Evolutionary conservation across 305 asterid species (phyloP).

Genomic region (Fraxinus latifolia): DNA sequence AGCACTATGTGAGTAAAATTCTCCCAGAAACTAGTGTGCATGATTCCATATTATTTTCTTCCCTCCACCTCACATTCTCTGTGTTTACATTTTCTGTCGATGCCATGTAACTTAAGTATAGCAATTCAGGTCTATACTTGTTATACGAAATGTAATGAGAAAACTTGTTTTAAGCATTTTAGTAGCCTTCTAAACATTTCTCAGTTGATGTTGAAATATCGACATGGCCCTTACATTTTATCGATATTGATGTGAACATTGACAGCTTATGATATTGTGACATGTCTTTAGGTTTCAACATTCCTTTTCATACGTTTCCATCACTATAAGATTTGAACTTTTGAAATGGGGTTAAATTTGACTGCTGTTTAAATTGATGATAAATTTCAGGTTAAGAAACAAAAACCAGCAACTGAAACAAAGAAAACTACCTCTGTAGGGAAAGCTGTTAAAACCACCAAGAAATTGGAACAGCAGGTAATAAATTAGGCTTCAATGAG

Average conservation of each 20-base stretch:
- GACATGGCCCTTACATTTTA: background rate
- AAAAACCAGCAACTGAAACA: constrained; percentile 15
- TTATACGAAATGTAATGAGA: background rate
- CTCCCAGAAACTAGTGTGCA: background rate
- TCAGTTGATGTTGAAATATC: background rate
- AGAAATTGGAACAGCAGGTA: constrained; percentile 28
- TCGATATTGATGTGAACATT: background rate
- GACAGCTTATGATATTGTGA: background rate
- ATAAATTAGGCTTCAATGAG: background rate
- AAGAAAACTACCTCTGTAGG: constrained; percentile 25
- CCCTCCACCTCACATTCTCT: background rate
- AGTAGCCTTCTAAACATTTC: background rate
- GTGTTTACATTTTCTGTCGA: background rate
- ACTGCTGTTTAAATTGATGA: background rate
- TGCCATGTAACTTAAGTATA: background rate
- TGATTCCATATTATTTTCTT: background rate
- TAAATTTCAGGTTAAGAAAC: constrained; percentile 42
- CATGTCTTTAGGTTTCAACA: background rate
- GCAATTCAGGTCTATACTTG: background rate
- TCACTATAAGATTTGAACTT: background rate
- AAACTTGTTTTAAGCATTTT: background rate
- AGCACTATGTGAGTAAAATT: background rate
- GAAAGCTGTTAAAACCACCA: constrained; percentile 32
- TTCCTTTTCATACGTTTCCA: background rate
- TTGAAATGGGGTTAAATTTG: no score